Evolutionary conservation across 495 filamentous ascomycete genomes (phyloP), one percentile per base, ranked within the genome.

Genomic region (Alectoria sarmentosa): DNA sequence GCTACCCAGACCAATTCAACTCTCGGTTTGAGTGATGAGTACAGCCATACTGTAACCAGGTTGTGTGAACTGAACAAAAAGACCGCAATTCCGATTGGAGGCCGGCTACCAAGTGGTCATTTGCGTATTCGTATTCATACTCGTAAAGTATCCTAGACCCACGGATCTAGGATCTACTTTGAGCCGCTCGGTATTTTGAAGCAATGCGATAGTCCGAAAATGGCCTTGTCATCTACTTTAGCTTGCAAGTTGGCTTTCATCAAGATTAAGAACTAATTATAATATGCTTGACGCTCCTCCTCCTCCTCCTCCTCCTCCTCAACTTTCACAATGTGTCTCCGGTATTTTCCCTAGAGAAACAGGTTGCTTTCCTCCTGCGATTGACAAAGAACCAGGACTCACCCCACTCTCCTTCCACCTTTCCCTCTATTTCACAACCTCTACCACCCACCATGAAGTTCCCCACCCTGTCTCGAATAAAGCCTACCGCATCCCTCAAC

Each of bases 401-500:
- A 26, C 21, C 42, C 19, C 10, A 36, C 34, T 26, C 41, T 26
- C 26, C 54, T 56, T 32, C 34, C 23, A 37, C 5, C 49, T 13
- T 34, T 26, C n/a, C 49, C 30, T 38, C 32, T n/a, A n/a, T n/a
- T n/a, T n/a, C n/a, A n/a, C n/a, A n/a, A n/a, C 32, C 23, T 28
- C 15, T 54, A 39, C 2, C 11, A 44, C 8, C 17, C n/a, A 36
- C 39, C 49, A 66, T 66, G 67, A 69, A 64, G 32, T 66, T 64
- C 19, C 60, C 64, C 32, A 59, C 39, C 17, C 46, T 64, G 30
- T 63, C 57, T 3, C 56, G 37, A 21, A 36, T 48, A 7, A 63
- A 61, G 60, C 28, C n/a, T 21, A 14, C 42, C 41, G 23, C 48
- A 39, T 21, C 60, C 19, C n/a, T 48, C 39, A 48, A 58, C 30